phyloP scores from a whole-genome alignment of 108 stramenopile genomes.

The Cyclotella cryptica region DNA sequence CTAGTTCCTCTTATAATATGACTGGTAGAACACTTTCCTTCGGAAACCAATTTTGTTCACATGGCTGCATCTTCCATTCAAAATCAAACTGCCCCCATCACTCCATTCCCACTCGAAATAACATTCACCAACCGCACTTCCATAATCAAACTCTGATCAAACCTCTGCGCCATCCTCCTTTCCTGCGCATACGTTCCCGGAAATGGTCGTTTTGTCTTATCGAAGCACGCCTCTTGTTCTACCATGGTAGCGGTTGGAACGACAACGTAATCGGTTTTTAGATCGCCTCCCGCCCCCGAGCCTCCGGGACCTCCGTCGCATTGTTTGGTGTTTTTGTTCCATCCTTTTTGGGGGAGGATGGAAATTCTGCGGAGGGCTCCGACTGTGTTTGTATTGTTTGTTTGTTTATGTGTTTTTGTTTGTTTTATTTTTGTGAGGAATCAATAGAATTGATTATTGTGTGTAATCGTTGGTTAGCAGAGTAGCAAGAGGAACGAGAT shows the following conservation, averaged over 20 bases:
- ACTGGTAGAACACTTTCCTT: too few relatives aligned
- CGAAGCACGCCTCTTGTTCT: conserved; percentile 84
- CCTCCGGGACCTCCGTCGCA: conserved; percentile 93
- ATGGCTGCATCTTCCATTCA: too few relatives aligned
- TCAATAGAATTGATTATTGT: too few relatives aligned
- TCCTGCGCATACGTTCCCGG: conserved; percentile 82
- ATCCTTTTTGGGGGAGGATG: conserved; percentile 83
- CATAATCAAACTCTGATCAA: conserved; percentile 89
- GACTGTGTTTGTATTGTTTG: neutral
- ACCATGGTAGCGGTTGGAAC: conserved; percentile 92
- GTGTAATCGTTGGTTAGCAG: too few relatives aligned
- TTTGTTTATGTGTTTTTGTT: too few relatives aligned
- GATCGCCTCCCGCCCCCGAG: conserved; percentile 73
- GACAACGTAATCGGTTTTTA: conserved; percentile 79
- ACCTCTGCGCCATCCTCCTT: conserved; percentile 88
- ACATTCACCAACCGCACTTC: conserved; percentile 76
- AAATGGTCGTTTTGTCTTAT: conserved; percentile 80
- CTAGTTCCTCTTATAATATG: too few relatives aligned
- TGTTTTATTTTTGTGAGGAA: too few relatives aligned
- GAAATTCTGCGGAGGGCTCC: conserved; percentile 68
- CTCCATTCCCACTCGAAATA: neutral
- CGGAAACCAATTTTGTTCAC: too few relatives aligned
- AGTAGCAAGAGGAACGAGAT: too few relatives aligned
- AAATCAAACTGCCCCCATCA: too few relatives aligned
- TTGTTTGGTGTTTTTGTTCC: conserved; percentile 67